Percentiles rank a stretch among this genome's conserved stretches.
These are phyloP conservation scores for Aureobasidium sp. DNA, from an alignment of 2,329 filamentous ascomycete genomes.

Conservation along the genomic window DNA sequence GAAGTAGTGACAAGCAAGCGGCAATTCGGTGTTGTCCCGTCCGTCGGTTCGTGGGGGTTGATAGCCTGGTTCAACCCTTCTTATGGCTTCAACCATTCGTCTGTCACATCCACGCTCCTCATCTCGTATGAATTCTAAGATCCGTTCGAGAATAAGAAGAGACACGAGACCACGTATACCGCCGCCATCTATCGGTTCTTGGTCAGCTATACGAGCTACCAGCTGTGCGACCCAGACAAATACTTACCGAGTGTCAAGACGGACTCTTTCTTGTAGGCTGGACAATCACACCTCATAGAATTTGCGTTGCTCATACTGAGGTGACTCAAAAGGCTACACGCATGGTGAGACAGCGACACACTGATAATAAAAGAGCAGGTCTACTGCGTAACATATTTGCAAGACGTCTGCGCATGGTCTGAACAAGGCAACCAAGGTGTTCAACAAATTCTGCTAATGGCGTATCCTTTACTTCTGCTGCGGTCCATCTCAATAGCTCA, in stretches of 20 bases:
- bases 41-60: neutral
- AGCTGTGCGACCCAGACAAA: neutral
- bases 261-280: neutral
- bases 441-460: neutral
- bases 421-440: neutral
- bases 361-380: neutral
- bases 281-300: neutral
- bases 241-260: neutral
- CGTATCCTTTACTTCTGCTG: neutral
- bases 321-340: neutral
- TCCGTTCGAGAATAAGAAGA: constrained; percentile 29
- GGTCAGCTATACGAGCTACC: neutral
- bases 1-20: constrained; percentile 32
- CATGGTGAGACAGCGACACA: neutral
- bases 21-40: neutral
- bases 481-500: neutral
- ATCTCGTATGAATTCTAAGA: constrained; percentile 29
- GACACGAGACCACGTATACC: constrained; percentile 36
- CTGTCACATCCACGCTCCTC: neutral
- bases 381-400: neutral
- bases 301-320: neutral
- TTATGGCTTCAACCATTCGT: too few relatives aligned
- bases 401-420: neutral
- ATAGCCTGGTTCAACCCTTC: neutral
- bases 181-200: constrained; percentile 29